phyloP scores from a whole-genome alignment of 805 yeast genomes.

The Pichia heedii region DNA sequence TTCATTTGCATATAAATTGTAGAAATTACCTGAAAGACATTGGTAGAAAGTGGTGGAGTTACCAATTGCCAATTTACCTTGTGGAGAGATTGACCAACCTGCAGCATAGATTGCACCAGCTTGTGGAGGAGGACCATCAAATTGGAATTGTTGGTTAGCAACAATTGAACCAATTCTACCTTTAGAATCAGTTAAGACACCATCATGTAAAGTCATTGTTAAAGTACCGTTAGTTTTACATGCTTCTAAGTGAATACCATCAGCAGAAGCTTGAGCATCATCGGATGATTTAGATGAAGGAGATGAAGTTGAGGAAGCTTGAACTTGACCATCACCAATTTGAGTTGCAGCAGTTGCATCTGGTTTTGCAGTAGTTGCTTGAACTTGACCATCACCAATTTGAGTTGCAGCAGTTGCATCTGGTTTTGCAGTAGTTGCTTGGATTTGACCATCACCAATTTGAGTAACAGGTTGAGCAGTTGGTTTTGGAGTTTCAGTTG shows the following conservation, averaged over 20 bases:
- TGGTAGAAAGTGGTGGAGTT: constrained; percentile 40
- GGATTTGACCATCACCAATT: constrained; percentile 32
- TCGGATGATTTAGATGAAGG: constrained; percentile 18
- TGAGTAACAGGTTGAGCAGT: constrained; percentile 26
- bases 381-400: constrained; percentile 39
- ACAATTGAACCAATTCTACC: constrained; percentile 54
- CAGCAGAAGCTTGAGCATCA: constrained; percentile 1
- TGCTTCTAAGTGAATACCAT: constrained; percentile 20
- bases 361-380: constrained; percentile 15
- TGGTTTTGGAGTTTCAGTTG: constrained; percentile 20
- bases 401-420: constrained; percentile 26
- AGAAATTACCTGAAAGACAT: constrained; percentile 48
- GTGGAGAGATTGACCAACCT: constrained; percentile 40
- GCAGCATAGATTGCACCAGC: constrained; percentile 47
- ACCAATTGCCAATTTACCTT: constrained; percentile 43
- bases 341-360: constrained; percentile 26
- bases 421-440: constrained; percentile 30
- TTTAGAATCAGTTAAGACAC: constrained; percentile 36
- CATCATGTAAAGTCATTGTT: constrained; percentile 33
- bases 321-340: constrained; percentile 52
- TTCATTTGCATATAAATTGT: constrained; percentile 45
- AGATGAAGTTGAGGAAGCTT: constrained; percentile 31
- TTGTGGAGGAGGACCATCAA: constrained; percentile 60
- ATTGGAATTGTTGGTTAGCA: constrained; percentile 57
- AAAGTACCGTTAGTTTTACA: constrained; percentile 32